Percentiles rank a stretch among this genome's conserved stretches.
Evolutionary conservation across 176 grass and related monocot genomes (phyloP).

Genomic region (Aegilops umbellulata): DNA sequence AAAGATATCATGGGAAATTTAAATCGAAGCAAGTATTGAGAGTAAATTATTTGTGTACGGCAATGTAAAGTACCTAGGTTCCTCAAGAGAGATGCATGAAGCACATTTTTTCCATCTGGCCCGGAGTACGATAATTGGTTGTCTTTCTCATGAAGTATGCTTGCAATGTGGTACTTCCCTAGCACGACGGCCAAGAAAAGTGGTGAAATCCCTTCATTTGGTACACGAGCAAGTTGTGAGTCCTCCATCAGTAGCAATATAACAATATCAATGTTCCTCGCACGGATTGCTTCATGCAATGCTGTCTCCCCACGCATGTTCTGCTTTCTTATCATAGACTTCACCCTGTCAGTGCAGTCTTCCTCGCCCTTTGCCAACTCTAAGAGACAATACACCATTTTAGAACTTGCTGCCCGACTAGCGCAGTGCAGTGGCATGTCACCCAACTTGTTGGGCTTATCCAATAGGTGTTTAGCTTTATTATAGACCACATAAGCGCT

Average conservation of each 20-base stretch:
- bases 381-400: neutral
- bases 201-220: neutral
- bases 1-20: neutral
- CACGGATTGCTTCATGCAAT: neutral
- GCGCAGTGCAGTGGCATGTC: neutral
- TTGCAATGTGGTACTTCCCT: neutral
- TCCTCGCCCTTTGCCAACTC: neutral
- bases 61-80: neutral
- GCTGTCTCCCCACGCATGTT: neutral
- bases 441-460: neutral
- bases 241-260: neutral
- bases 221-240: neutral
- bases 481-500: neutral
- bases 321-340: neutral
- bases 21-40: neutral
- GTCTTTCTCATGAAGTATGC: neutral
- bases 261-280: neutral
- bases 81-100: neutral
- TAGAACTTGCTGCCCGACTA: neutral
- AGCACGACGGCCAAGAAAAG: neutral
- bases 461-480: neutral
- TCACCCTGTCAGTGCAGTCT: neutral
- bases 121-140: neutral
- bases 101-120: conserved; percentile 8
- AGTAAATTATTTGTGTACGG: neutral